Conservation (phyloP, 148 eudicot species). For the Camellia granthamiana region DNA sequence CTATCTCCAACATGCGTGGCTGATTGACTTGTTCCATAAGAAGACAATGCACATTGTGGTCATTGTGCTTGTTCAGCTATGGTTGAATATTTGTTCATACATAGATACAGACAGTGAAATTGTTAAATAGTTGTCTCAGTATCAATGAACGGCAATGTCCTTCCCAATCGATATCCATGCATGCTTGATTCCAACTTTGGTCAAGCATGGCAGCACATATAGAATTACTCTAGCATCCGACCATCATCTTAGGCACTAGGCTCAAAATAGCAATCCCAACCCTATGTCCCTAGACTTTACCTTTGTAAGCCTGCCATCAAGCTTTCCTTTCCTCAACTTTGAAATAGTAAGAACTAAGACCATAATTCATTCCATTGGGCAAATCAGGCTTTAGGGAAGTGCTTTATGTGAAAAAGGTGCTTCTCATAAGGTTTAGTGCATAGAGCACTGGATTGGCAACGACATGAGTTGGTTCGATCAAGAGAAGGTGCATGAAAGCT, state of each 20-base stretch:
- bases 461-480: too few species aligned
- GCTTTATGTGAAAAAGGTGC: too few species aligned
- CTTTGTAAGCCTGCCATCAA: slow-evolving; percentile 4
- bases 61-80: background rate
- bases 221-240: background rate
- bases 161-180: background rate
- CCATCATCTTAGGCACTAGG: background rate
- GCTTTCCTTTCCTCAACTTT: background rate
- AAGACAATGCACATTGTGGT: background rate
- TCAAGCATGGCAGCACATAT: background rate
- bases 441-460: too few species aligned
- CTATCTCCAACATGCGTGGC: background rate
- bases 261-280: background rate
- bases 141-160: background rate
- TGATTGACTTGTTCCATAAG: background rate
- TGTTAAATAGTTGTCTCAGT: background rate
- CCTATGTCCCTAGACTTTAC: slow-evolving; percentile 2
- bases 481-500: too few species aligned
- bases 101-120: background rate
- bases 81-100: background rate
- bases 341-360: background rate
- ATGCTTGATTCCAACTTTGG: background rate
- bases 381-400: too few species aligned
- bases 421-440: too few species aligned
- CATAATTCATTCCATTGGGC: too few species aligned